phyloP scores from a whole-genome alignment of 2,329 filamentous ascomycete genomes.

The Trichoderma semiorbis region DNA sequence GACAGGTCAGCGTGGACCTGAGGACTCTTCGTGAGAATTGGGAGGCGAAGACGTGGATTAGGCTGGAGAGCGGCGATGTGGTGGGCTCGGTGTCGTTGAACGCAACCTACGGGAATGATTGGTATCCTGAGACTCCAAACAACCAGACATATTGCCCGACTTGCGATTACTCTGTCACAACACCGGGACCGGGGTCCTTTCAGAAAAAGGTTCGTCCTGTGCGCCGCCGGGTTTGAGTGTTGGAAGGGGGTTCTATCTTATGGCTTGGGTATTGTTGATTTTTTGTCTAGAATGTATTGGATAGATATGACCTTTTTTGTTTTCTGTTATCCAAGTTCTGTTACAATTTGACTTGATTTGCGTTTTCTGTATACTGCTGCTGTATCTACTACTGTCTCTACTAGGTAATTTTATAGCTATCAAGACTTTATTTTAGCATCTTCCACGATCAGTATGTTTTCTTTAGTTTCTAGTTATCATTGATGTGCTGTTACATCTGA shows the following conservation, averaged over 20 bases:
- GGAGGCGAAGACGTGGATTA: slow-evolving; percentile 57
- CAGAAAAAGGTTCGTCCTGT: neutral
- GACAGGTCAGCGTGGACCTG: slow-evolving; percentile 51
- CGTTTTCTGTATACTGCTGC: neutral
- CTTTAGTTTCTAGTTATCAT: neutral
- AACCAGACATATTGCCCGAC: slow-evolving; percentile 31
- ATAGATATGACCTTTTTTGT: neutral
- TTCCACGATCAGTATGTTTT: rapidly evolving
- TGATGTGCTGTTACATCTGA: neutral
- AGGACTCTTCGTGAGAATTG: slow-evolving; percentile 32
- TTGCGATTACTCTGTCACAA: slow-evolving; percentile 20
- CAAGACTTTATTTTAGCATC: neutral
- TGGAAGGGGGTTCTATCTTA: neutral
- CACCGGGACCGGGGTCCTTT: slow-evolving; percentile 17
- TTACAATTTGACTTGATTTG: neutral
- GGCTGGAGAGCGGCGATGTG: slow-evolving; percentile 53
- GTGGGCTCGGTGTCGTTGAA: slow-evolving; percentile 55
- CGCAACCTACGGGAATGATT: slow-evolving; percentile 54
- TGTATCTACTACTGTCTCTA: neutral
- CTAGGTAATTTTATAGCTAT: neutral
- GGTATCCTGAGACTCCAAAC: slow-evolving; percentile 46
- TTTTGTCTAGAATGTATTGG: slow-evolving; percentile 5
- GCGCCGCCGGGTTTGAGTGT: neutral
- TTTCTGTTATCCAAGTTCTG: neutral
- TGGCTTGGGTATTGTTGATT: neutral